A percentile compares a stretch with the other conserved stretches of the same genome.
These are phyloP conservation scores for Russula brevipes DNA, from an alignment of 768 basidiomycete genomes.

Conservation along the genomic window DNA sequence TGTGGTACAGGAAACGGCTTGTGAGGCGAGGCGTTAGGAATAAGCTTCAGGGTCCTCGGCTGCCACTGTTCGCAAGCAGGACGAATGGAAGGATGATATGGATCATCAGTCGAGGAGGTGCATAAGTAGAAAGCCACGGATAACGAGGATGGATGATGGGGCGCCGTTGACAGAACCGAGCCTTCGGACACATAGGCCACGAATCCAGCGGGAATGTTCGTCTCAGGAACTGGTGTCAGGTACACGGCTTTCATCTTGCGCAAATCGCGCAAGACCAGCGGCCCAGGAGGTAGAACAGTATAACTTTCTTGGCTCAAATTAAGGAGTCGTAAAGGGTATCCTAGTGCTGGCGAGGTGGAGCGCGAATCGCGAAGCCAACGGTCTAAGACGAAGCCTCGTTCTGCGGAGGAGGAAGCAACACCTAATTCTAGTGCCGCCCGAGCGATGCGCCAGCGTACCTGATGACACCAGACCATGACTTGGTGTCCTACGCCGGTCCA, in stretches of 20 bases:
- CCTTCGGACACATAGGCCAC: slow-evolving; percentile 61
- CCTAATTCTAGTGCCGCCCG: slow-evolving; percentile 69
- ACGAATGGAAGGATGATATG: neutral
- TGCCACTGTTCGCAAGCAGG: slow-evolving; percentile 25
- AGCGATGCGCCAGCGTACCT: slow-evolving; percentile 87
- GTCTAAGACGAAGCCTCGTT: slow-evolving; percentile 44
- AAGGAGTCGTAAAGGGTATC: neutral
- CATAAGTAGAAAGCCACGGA: slow-evolving; percentile 48
- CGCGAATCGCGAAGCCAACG: slow-evolving; percentile 67
- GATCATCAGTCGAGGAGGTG: slow-evolving; percentile 13
- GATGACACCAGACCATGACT: slow-evolving; percentile 99
- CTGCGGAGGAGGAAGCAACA: slow-evolving; percentile 27
- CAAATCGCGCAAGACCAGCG: slow-evolving; percentile 40
- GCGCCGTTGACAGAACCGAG: slow-evolving; percentile 44
- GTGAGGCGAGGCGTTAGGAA: slow-evolving; percentile 55
- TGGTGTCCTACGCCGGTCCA: slow-evolving; percentile 96
- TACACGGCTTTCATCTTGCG: slow-evolving; percentile 44
- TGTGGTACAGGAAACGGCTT: slow-evolving; percentile 58
- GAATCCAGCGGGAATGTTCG: slow-evolving; percentile 33
- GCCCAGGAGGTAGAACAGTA: slow-evolving; percentile 36
- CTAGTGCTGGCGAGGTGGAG: slow-evolving; percentile 33
- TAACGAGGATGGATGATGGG: slow-evolving; percentile 44
- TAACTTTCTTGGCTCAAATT: slow-evolving; percentile 25
- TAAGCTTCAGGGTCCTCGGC: slow-evolving; percentile 50
- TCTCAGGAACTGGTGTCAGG: slow-evolving; percentile 43